phyloP scores from a whole-genome alignment of 2,329 filamentous ascomycete genomes.

The Aspergillus ruber region DNA sequence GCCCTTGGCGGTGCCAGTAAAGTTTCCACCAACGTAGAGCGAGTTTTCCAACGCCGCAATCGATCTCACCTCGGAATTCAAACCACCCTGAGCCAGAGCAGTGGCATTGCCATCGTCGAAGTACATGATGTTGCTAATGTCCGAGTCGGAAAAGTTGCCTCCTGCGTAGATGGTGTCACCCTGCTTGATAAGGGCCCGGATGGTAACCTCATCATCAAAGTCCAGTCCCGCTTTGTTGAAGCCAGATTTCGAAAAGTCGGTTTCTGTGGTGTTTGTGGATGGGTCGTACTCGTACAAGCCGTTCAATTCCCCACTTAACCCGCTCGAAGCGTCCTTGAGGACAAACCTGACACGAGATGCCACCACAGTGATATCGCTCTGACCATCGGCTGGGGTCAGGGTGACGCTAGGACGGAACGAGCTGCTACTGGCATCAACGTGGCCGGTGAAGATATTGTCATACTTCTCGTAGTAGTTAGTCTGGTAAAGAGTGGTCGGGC shows the following conservation, averaged over 20 bases:
- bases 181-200: conserved; percentile 62
- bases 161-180: conserved; percentile 66
- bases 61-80: conserved; percentile 71
- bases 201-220: conserved; percentile 60
- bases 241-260: conserved; percentile 63
- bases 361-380: conserved; percentile 67
- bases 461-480: conserved; percentile 97
- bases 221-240: conserved; percentile 70
- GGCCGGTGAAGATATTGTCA: conserved; percentile 81
- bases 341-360: conserved; percentile 80
- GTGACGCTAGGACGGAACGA: conserved; percentile 77
- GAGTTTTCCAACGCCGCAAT: conserved; percentile 60
- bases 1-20: conserved; percentile 64
- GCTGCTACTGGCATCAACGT: conserved; percentile 66
- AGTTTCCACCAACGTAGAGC: conserved; percentile 79
- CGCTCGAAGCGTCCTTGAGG: conserved; percentile 51
- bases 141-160: conserved; percentile 70
- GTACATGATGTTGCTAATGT: conserved; percentile 69
- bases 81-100: conserved; percentile 61
- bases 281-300: conserved; percentile 87
- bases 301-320: conserved; percentile 71
- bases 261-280: conserved; percentile 46
- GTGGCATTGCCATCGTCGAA: conserved; percentile 59
- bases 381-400: conserved; percentile 59
- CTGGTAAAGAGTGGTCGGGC: conserved; percentile 66